phyloP scores from a whole-genome alignment of 148 eudicot genomes.

The Amaranthus palmeri region DNA sequence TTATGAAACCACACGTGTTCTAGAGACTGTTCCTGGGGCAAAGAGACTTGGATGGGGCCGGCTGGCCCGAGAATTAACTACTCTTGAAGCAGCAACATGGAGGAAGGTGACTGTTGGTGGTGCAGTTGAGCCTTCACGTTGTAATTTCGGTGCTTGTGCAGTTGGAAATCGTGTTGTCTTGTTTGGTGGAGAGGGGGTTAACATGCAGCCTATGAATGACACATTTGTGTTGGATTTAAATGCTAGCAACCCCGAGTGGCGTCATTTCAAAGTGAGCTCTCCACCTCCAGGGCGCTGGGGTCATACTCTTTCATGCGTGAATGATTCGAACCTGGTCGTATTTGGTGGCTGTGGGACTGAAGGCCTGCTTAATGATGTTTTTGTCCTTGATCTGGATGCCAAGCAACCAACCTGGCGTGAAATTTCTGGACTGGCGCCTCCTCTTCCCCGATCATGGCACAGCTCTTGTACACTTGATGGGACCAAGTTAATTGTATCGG shows the following conservation, averaged over 20 bases:
- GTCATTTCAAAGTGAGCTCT: conserved; percentile 72
- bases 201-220: conserved; percentile 95
- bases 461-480: conserved; percentile 97
- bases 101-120: conserved; percentile 79
- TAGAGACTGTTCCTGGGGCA: conserved; percentile 84
- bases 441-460: conserved; percentile 94
- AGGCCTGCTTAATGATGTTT: conserved; percentile 84
- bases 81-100: conserved; percentile 97
- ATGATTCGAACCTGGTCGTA: conserved; percentile 75
- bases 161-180: conserved; percentile 91
- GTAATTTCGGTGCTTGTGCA: conserved; percentile 97
- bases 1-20: conserved; percentile 71
- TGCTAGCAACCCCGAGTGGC: conserved; percentile 77
- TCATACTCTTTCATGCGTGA: conserved; percentile 82
- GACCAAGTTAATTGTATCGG: conserved; percentile 85
- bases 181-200: conserved; percentile 91
- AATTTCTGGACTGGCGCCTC: conserved; percentile 87
- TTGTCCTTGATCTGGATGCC: conserved; percentile 78
- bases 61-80: conserved; percentile 84
- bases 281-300: conserved; percentile 99
- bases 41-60: conserved; percentile 92
- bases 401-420: conserved; percentile 95
- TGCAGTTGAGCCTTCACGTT: conserved; percentile 89
- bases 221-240: conserved; percentile 87
- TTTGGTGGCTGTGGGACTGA: conserved; percentile 95